These are phyloP conservation scores for Rhodosporidiobolus sp. DNA, from an alignment of 768 basidiomycete species.

Conservation along the genomic window DNA sequence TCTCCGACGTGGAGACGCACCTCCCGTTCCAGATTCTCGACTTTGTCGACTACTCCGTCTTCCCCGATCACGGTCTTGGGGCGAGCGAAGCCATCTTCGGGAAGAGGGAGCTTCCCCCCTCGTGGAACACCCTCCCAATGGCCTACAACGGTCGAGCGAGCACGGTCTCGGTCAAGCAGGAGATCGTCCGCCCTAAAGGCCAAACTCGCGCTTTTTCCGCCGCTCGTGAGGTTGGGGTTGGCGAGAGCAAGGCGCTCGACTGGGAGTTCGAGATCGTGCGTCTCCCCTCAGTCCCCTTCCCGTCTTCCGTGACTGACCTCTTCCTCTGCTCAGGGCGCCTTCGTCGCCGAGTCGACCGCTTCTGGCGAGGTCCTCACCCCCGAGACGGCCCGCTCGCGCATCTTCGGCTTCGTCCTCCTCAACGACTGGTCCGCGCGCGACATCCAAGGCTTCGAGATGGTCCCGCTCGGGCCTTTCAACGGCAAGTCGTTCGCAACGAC, in stretches of 20 bases:
- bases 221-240: conserved; percentile 15
- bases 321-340: not conserved
- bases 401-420: conserved; percentile 31
- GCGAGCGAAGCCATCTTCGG: conserved; percentile 24
- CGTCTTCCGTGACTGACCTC: not conserved
- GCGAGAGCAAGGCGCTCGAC: conserved; percentile 30
- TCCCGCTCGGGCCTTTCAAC: conserved; percentile 42
- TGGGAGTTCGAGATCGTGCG: conserved; percentile 32
- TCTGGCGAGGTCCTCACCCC: not conserved
- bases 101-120: conserved; percentile 24
- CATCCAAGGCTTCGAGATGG: conserved; percentile 39
- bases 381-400: conserved; percentile 10
- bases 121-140: conserved; percentile 34
- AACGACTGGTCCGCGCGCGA: conserved; percentile 41
- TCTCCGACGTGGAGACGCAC: conserved; percentile 16
- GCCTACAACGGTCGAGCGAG: conserved; percentile 39
- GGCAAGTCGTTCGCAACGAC: conserved; percentile 43
- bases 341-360: not conserved
- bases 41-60: conserved; percentile 26
- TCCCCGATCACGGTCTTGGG: conserved; percentile 11
- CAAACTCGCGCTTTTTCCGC: conserved; percentile 4
- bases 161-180: conserved; percentile 25
- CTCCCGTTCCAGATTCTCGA: conserved; percentile 36
- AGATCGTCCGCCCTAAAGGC: not conserved
- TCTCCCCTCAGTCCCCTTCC: no score